phyloP scores from a whole-genome alignment of 148 eudicot species.

The Talinum fruticosum region DNA sequence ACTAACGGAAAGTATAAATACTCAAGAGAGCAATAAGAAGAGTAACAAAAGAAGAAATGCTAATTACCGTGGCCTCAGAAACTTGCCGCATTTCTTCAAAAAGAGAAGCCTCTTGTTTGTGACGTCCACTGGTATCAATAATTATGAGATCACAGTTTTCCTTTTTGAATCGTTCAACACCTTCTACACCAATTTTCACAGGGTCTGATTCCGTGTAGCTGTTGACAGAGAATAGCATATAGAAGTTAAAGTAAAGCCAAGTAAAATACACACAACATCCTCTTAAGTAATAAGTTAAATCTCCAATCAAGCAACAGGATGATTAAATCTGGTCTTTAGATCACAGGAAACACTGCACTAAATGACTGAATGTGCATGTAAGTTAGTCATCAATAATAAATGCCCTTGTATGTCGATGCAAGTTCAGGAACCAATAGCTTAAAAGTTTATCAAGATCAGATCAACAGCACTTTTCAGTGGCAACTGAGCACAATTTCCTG shows the following conservation, averaged over 20 bases:
- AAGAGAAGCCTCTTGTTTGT: slow-evolving; percentile 95
- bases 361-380: neutral
- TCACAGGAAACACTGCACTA: neutral
- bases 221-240: slow-evolving; percentile 21
- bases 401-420: neutral
- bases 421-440: neutral
- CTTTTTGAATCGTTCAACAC: slow-evolving; percentile 89
- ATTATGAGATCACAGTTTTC: slow-evolving; percentile 94
- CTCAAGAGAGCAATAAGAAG: slow-evolving; percentile 11
- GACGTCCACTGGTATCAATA: slow-evolving; percentile 97
- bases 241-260: neutral
- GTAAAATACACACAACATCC: neutral
- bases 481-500: neutral
- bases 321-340: neutral
- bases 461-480: neutral
- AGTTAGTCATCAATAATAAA: neutral
- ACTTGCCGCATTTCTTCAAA: slow-evolving; percentile 99
- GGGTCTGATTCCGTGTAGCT: slow-evolving; percentile 99
- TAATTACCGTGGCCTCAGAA: slow-evolving; percentile 76
- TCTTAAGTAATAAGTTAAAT: neutral
- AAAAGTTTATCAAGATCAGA: neutral
- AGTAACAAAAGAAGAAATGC: slow-evolving; percentile 1
- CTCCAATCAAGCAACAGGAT: neutral
- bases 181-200: slow-evolving; percentile 92
- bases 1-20: neutral